Base-by-base conservation (phyloP, 352 stramenopile genomes). In the Globisporangium cystogenes region DNA sequence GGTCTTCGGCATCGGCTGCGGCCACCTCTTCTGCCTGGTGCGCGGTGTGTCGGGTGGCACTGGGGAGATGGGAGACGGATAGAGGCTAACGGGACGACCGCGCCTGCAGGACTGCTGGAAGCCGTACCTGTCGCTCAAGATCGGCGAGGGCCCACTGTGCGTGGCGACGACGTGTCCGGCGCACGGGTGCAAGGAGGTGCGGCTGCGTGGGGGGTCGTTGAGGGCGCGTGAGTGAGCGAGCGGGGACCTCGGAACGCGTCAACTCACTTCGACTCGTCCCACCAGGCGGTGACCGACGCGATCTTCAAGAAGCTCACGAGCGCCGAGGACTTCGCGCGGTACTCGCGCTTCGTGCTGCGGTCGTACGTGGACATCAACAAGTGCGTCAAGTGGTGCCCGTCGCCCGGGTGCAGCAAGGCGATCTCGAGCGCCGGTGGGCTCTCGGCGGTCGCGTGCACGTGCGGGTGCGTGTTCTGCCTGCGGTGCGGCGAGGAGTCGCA, bases 351-450 rank as follows among this genome's bases (percentile, higher is more conserved):
- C 60, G 79, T 98, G 59, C 70, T 99, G 46, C 84, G 93, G 42
- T 97, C 85, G 49, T 99, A 98, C 76, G 96, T 99, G n/a, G 94
- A 99, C 60, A 98, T 97, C 56, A 98, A 98, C 77, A 96, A 87
- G 46, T 87, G 92, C 52, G 96, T 98, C 54, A 94, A 97, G 53
- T 99, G 96, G 90, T 99, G 97, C 66, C 97, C 97, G 10, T 95
- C 93, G 15, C 76, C 86, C 4, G 91, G 94, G n/a, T 99, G 96
- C 68, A 96, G 90, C 55, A 97, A 97, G 62, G 90, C 98, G 18
- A 97, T 97, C 18, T 89, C 79, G 1, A 93, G 82, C 18, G 78
- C 86, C 1, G 85, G 84, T 16, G 87, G 84, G 21, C 53, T 94
- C 4, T 90, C 75, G 26, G 84, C 79, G 3, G 87, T 96, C 26